Evolutionary conservation across 345 rosid genomes (phyloP).

Genomic region (Eucalyptus leucophloia): DNA sequence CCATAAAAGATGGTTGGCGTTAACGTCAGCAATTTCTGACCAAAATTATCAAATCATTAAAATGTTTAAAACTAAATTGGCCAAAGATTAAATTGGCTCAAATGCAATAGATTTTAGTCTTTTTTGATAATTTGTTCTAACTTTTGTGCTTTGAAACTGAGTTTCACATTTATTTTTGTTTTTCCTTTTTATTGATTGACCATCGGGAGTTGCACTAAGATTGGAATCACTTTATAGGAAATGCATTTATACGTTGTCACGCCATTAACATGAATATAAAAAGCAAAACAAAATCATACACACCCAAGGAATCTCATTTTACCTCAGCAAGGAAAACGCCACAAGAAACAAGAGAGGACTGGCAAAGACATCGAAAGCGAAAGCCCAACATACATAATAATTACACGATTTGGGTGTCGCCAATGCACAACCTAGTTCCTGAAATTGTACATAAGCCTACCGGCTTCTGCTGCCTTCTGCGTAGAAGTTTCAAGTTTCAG

Average conservation of each 20-base stretch:
- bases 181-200: not conserved
- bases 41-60: not conserved
- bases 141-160: not conserved
- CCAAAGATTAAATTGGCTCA: not conserved
- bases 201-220: not conserved
- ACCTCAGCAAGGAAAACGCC: not conserved
- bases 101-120: fast-evolving
- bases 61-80: not conserved
- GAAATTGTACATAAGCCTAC: not conserved
- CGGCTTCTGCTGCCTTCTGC: not conserved
- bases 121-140: not conserved
- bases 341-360: not conserved
- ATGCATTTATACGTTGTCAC: not conserved
- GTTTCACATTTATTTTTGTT: not conserved
- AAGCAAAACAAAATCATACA: not conserved
- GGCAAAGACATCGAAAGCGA: not conserved
- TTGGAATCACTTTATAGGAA: not conserved
- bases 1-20: fast-evolving
- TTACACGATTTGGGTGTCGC: not conserved
- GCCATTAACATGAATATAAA: not conserved
- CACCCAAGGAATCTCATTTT: not conserved
- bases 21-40: fast-evolving
- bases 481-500: not conserved
- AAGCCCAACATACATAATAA: not conserved
- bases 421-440: not conserved